phyloP scores from a whole-genome alignment of 2,329 filamentous ascomycete species.

The Colletotrichum sp. region DNA sequence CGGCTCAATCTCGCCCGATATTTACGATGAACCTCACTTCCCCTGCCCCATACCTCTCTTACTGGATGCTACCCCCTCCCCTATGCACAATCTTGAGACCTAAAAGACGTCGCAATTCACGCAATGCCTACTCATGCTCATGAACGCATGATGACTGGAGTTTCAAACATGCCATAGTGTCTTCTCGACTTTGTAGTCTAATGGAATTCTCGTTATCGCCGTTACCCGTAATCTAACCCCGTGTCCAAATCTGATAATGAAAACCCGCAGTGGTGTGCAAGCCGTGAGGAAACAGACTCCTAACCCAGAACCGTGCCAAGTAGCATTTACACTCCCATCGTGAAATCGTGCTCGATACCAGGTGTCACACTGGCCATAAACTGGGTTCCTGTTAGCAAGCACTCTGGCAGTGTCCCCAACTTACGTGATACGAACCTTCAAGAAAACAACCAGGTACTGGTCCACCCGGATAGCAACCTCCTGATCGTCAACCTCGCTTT shows the following conservation, averaged over 20 bases:
- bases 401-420: neutral
- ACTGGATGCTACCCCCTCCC: neutral
- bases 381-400: slow-evolving; percentile 39
- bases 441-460: slow-evolving; percentile 85
- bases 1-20: too few species aligned
- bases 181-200: slow-evolving; percentile 14
- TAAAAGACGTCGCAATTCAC: neutral
- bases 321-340: slow-evolving; percentile 79
- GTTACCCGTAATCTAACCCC: slow-evolving; percentile 1
- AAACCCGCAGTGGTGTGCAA: neutral
- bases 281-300: neutral
- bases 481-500: slow-evolving; percentile 67
- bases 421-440: slow-evolving; percentile 69
- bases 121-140: neutral
- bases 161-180: neutral
- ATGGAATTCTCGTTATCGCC: neutral
- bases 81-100: neutral
- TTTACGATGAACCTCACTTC: neutral
- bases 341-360: slow-evolving; percentile 97
- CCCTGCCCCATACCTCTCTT: neutral
- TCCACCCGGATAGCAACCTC: slow-evolving; percentile 87
- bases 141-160: neutral
- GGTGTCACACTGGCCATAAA: slow-evolving; percentile 92
- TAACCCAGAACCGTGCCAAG: neutral
- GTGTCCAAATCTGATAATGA: neutral